Evolutionary conservation across 345 rosid species (phyloP).

Genomic region (Hypericum perforatum): DNA sequence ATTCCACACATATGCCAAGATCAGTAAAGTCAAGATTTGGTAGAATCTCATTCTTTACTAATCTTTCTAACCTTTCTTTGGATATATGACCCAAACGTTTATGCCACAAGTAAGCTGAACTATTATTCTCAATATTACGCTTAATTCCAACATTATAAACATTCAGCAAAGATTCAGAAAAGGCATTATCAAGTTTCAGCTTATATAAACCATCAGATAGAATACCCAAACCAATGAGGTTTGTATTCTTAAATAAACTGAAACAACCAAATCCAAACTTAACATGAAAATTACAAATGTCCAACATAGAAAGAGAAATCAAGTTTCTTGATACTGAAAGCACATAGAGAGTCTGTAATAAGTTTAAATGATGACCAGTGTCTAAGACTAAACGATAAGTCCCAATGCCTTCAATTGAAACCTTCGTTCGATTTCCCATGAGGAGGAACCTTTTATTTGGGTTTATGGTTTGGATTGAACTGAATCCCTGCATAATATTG

Average conservation of each 20-base stretch:
- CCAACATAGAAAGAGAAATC: no score
- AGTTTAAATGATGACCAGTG: neutral
- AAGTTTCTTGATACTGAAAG: neutral
- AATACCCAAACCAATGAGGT: no score
- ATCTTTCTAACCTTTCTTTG: slow-evolving; percentile 1
- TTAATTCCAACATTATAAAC: slow-evolving; percentile 1
- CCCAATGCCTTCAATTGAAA: no score
- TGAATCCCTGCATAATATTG: neutral
- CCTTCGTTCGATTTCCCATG: no score
- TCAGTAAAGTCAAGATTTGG: neutral
- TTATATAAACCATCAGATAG: no score
- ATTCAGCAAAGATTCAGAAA: no score
- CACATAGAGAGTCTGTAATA: neutral
- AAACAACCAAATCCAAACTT: no score
- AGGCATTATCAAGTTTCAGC: no score
- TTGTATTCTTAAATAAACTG: no score
- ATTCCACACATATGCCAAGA: slow-evolving; percentile 3
- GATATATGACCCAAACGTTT: slow-evolving; percentile 5
- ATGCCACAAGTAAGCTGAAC: slow-evolving; percentile 2
- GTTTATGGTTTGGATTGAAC: neutral
- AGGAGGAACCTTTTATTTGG: no score
- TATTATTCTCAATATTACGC: neutral
- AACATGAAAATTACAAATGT: no score
- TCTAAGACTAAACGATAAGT: neutral
- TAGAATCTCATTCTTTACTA: neutral